These are phyloP conservation scores for Neurospora sublineolata DNA, from an alignment of 495 filamentous ascomycete genomes.

Conservation along the genomic window DNA sequence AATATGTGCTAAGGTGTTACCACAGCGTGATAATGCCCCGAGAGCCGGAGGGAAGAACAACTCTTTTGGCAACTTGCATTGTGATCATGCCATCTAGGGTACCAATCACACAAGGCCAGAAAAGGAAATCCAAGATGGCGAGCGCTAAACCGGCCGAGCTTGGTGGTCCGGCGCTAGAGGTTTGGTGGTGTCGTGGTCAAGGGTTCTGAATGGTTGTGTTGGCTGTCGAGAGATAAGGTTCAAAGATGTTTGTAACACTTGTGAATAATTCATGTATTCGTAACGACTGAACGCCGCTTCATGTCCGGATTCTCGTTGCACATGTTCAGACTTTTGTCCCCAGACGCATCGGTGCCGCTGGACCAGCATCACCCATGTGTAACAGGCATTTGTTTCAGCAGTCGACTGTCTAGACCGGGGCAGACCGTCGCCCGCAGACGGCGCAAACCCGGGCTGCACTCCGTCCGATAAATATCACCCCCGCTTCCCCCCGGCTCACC, in stretches of 20 bases:
- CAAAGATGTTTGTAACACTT: background rate
- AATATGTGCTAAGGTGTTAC: background rate
- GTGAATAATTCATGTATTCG: background rate
- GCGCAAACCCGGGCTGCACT: background rate
- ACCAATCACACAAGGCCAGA: background rate
- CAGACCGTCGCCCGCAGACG: background rate
- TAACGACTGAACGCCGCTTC: background rate
- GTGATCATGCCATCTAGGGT: background rate
- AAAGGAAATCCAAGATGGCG: background rate
- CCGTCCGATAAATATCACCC: background rate
- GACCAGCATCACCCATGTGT: background rate
- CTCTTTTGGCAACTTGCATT: background rate
- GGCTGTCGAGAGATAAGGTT: background rate
- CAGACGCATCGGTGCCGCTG: background rate
- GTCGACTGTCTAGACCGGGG: background rate
- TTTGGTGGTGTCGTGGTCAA: background rate
- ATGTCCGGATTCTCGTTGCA: background rate
- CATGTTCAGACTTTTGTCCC: background rate
- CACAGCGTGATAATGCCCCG: background rate
- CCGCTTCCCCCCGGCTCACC: background rate
- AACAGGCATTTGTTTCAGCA: background rate
- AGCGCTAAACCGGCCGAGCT: background rate
- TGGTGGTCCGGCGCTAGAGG: background rate
- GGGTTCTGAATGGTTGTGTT: background rate
- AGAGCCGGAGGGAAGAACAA: background rate